Base-by-base conservation (phyloP, 345 rosid genomes). In the Balakata baccata region DNA sequence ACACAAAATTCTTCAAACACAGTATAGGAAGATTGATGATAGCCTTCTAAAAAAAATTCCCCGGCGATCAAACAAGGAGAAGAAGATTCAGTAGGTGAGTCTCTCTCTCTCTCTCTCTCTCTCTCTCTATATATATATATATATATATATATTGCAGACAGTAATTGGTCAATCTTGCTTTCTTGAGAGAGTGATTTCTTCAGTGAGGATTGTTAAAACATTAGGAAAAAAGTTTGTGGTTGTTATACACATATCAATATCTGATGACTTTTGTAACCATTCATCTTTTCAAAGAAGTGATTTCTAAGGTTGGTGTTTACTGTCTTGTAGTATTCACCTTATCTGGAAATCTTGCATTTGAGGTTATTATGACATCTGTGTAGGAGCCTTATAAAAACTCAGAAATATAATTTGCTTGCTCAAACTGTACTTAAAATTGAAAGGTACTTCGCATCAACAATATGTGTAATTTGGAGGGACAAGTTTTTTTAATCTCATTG, bases 81-180 rank as follows among this genome's bases (percentile, higher is more conserved):
- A 91, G 88, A 96, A 91, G 85, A 81, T 73, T 68, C 86, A 84
- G 75, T 91, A 93, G 94, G 86, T 77, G 84, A 78, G 87, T 74
- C 46, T 6, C 56, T 75, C 14, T 54, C 17, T 49, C 43, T 57
- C 22, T 53, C 18, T 86, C 61, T 11, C 38, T 37, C 23, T 20
- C 34, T 53, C 60, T 51, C 57, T 29, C 12, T n/a, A n/a, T n/a
- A n/a, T n/a, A n/a, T n/a, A n/a, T n/a, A n/a, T n/a, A n/a, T n/a
- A n/a, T n/a, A n/a, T n/a, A n/a, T n/a, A n/a, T n/a, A n/a, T n/a
- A n/a, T n/a, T n/a, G n/a, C n/a, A n/a, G 1, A 9, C 14, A 6
- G 10, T 50, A 50, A 38, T 34, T 50, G 0, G 50, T 50, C 58
- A 67, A 49, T 14, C 58, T 68, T 37, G 49, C 45, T 38, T 39